Conservation (phyloP, 2,329 filamentous ascomycete species). For the Zymoseptoria pseudotritici region DNA sequence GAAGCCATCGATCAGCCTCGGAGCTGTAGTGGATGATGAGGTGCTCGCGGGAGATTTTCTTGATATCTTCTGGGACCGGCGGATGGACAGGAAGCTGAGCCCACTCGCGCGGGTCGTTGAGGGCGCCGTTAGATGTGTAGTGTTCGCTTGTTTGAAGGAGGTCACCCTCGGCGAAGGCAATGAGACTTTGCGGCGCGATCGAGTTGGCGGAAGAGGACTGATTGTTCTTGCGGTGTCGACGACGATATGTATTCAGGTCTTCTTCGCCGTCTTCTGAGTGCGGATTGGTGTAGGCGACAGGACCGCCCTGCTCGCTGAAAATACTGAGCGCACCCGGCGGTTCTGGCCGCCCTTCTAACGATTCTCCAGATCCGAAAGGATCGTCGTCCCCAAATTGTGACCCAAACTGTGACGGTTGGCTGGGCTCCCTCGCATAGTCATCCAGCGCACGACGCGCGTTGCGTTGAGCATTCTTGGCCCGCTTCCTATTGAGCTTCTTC, state of each 20-base stretch:
- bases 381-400: conserved; percentile 18
- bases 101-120: conserved; percentile 30
- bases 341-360: conserved; percentile 24
- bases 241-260: conserved; percentile 11
- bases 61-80: conserved; percentile 56
- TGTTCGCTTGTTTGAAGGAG: conserved; percentile 11
- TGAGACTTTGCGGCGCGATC: conserved; percentile 23
- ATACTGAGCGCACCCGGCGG: conserved; percentile 15
- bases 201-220: conserved; percentile 47
- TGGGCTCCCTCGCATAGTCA: conserved; percentile 23
- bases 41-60: conserved; percentile 67
- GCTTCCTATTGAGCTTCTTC: conserved; percentile 14
- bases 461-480: conserved; percentile 2
- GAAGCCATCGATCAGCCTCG: conserved; percentile 56
- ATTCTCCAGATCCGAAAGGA: conserved; percentile 10
- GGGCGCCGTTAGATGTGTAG: conserved; percentile 32
- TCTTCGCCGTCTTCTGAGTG: conserved; percentile 51
- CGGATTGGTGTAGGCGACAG: conserved; percentile 31
- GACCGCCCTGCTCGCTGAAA: conserved; percentile 27
- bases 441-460: conserved; percentile 15
- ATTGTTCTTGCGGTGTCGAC: conserved; percentile 7
- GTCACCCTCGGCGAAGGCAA: conserved; percentile 10
- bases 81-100: conserved; percentile 59
- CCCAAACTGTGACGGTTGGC: conserved; percentile 17
- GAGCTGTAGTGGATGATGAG: conserved; percentile 65